These are phyloP conservation scores for Macroventuria anomochaeta DNA, from an alignment of 2,329 filamentous ascomycete genomes.

Conservation along the genomic window DNA sequence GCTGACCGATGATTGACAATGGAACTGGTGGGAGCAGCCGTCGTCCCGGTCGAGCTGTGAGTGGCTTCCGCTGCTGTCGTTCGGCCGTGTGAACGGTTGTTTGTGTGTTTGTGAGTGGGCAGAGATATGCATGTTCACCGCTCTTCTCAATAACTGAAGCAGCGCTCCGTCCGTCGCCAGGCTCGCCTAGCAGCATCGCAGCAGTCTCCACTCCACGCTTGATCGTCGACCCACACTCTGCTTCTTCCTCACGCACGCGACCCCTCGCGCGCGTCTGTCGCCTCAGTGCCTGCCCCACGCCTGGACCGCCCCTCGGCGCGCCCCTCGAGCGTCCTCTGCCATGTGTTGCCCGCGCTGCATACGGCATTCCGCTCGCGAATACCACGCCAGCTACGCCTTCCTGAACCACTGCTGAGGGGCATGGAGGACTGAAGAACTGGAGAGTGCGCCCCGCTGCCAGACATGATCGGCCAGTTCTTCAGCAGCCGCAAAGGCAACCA, in stretches of 20 bases:
- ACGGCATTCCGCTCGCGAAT: not conserved
- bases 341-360: constrained; percentile 5
- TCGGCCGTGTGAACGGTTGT: not conserved
- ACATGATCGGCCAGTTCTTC: constrained; percentile 52
- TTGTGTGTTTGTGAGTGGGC: not conserved
- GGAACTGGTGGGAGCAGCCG: constrained; percentile 5
- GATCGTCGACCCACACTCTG: constrained; percentile 6
- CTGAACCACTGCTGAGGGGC: constrained; percentile 17
- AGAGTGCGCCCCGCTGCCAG: constrained; percentile 29
- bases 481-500: constrained; percentile 42
- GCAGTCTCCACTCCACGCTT: constrained; percentile 3
- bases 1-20: not conserved
- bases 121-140: not conserved
- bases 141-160: not conserved
- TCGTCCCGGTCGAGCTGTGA: not conserved
- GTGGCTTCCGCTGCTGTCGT: constrained; percentile 3
- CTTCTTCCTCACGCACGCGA: not conserved
- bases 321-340: not conserved
- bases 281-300: too few relatives aligned
- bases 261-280: too few relatives aligned
- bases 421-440: constrained; percentile 20
- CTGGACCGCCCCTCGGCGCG: not conserved
- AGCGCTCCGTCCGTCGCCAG: not conserved
- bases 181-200: not conserved
- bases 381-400: not conserved